These are phyloP conservation scores for Apophysomyces ossiformis DNA, from an alignment of 371 early-diverging fungal species.

Conservation along the genomic window DNA sequence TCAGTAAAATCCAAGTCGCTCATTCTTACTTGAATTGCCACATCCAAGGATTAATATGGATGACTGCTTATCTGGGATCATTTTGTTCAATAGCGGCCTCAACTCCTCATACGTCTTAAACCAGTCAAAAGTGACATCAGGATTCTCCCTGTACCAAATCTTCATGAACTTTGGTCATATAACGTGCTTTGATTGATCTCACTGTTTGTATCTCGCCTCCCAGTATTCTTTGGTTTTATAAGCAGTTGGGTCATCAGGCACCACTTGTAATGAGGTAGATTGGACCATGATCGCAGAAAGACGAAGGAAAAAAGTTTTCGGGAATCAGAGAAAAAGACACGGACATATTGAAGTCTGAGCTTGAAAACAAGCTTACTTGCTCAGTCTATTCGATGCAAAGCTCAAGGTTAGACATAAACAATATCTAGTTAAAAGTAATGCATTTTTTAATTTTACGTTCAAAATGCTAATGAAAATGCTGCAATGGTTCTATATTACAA, in stretches of 20 bases:
- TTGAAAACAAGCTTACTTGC: no score
- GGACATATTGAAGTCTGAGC: no score
- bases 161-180: not conserved
- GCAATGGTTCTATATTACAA: conserved; percentile 7
- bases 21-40: conserved; percentile 71
- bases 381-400: no score
- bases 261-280: conserved; percentile 52
- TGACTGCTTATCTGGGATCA: conserved; percentile 60
- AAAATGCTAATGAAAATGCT: conserved; percentile 10
- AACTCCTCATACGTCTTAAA: conserved; percentile 83
- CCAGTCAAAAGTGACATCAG: conserved; percentile 81
- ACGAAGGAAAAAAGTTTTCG: no score
- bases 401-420: no score
- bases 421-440: no score
- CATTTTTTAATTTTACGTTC: no score
- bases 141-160: conserved; percentile 47
- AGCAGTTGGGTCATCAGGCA: conserved; percentile 68
- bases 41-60: conserved; percentile 80
- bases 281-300: conserved; percentile 32
- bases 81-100: conserved; percentile 60
- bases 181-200: conserved; percentile 3
- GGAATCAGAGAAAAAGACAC: no score
- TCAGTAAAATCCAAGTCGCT: not conserved
- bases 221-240: conserved; percentile 70
- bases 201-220: conserved; percentile 58